Percentiles rank a stretch among this genome's conserved stretches.
These are phyloP conservation scores for Lichtheimia ramosa DNA, from an alignment of 371 early-diverging fungal species.

Conservation along the genomic window DNA sequence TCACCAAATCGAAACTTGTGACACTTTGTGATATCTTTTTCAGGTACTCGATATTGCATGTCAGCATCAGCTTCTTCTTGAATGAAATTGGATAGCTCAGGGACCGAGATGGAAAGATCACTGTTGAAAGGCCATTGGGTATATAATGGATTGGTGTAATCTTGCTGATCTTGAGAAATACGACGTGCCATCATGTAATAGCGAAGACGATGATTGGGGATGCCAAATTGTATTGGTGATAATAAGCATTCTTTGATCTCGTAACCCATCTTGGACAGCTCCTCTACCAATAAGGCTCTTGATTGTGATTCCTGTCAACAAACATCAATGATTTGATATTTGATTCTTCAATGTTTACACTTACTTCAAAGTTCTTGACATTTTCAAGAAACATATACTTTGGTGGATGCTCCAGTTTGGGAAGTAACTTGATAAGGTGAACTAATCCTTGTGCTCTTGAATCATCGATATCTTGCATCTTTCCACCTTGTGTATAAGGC, in stretches of 20 bases:
- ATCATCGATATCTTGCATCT: constrained; percentile 63
- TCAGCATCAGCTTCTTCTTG: constrained; percentile 44
- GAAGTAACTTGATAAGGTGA: constrained; percentile 60
- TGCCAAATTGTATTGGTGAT: constrained; percentile 66
- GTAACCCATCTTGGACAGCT: constrained; percentile 63
- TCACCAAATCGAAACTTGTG: constrained; percentile 71
- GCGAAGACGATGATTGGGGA: constrained; percentile 70
- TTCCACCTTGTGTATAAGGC: constrained; percentile 76
- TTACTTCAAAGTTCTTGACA: constrained; percentile 80
- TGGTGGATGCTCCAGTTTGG: constrained; percentile 49
- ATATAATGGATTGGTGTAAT: constrained; percentile 17
- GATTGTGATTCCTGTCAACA: constrained; percentile 55
- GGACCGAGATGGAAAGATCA: constrained; percentile 18
- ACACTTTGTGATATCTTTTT: constrained; percentile 62
- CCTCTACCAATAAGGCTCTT: constrained; percentile 54
- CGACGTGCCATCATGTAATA: constrained; percentile 68
- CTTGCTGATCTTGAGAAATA: constrained; percentile 23
- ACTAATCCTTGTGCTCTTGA: constrained; percentile 66
- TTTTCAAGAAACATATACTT: constrained; percentile 70
- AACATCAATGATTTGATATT: neutral
- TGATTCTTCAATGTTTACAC: neutral
- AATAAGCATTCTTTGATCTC: constrained; percentile 64
- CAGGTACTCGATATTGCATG: constrained; percentile 55
- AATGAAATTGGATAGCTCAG: constrained; percentile 30
- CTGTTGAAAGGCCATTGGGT: constrained; percentile 56